Evolutionary conservation across 441 rosid genomes (phyloP), one percentile per base, ranked within the genome.

Genomic region (Melastoma candidum): DNA sequence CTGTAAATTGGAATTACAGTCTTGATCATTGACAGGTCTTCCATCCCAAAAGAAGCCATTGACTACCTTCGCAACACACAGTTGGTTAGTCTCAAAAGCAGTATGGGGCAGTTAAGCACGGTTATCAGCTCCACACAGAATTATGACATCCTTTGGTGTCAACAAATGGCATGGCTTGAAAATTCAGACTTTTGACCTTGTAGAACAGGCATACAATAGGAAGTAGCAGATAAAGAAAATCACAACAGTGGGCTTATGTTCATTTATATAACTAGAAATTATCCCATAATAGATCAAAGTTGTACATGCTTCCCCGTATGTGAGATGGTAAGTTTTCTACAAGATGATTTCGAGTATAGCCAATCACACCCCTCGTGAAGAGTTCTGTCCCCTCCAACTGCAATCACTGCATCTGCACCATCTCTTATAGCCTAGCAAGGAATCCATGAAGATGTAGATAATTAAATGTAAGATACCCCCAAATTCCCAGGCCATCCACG

Each of bases 351-450:
- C 22, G 7, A 29, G 36, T 29, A 29, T 29, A 3, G 5, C 7
- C 36, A 49, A 43, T 2, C 49, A 24, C 49, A 93, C 97, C 96
- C 22, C 22, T 89, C 97, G 44, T 89, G 99, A 69, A 93, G 78
- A 27, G 99, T 93, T 62, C 99, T 96, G 70, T 93, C 99, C 36
- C 99, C 99, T 70, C 99, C 99, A 17, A 89, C 99, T 48, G 99
- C 96, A 78, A 93, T 78, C 56, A 93, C 97, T 60, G 95, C 97
- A 71, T 89, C 95, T 48, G 87, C 97, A 32, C 97, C 97, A 57
- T 81, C 87, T 65, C 83, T 75, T 62, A 93, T 93, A 51, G 97
- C 96, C 99, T 89, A 68, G 44, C 66, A 2, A 57, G 29, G 25
- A 52, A 36, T 1, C 2, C 36, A 12, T 44, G 29, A 12, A 52